Evolutionary conservation across 805 yeast species (phyloP), one percentile per base, ranked within the genome.

Genomic region (Wickerhamiella allomyrinae): DNA sequence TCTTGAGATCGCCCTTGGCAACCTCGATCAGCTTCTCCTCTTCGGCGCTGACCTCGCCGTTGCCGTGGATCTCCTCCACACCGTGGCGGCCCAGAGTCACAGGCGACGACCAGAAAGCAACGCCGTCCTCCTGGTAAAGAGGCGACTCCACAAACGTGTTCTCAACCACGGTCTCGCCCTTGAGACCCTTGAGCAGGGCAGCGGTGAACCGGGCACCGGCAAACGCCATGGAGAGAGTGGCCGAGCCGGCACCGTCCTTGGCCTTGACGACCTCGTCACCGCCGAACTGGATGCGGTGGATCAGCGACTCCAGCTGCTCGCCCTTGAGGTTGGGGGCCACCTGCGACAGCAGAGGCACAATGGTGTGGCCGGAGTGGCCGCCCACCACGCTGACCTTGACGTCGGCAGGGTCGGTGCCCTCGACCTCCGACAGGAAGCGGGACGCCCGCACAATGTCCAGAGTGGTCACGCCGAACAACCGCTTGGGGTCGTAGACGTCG

Each of bases 191-290:
- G 43, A 67, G 59, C 31, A 66, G 64, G 49, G 80, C 67, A 59
- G 74, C 77, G 23, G 86, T 81, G 59, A 85, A 80, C 52, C 78
- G 72, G 68, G 73, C 83, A 27, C 94, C 95, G 27, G 95, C 95
- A 55, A 77, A 80, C 8, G 96, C 96, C 96, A 87, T 89, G 23
- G 94, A 82, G 51, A 87, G 70, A 29, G 97, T 87, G 44, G 96
- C 96, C 39, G 95, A 83, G 33, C 96, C 96, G 41, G 78, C 78
- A 49, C 96, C 96, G 55, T 83, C 79, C 69, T 87, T 87, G 43
- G 96, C 96, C 67, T 81, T 70, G 49, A 87, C 97, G 38, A 87
- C 94, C 65, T 89, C 96, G 60, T 87, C 97, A 59, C 97, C 97
- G 48, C 94, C 94, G 54, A 80, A 86, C 68, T 87, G 96, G 52